These are phyloP conservation scores for Fusarium bulbicola DNA, from an alignment of 2,329 filamentous ascomycete genomes.

Conservation along the genomic window DNA sequence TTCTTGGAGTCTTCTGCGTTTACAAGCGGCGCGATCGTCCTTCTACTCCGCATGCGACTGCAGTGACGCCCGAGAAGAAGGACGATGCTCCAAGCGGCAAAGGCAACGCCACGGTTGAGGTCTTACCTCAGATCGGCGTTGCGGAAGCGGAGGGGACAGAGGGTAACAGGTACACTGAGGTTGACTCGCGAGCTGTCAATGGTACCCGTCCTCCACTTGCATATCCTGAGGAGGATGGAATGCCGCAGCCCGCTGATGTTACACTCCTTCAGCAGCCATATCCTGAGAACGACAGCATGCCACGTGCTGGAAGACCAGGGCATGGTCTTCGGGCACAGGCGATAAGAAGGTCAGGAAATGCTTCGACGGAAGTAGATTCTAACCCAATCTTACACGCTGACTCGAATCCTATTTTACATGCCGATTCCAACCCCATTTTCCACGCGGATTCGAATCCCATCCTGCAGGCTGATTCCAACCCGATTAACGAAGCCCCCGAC, in stretches of 20 bases:
- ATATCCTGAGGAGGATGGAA: not conserved
- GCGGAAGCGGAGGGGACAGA: conserved; percentile 13
- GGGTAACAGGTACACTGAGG: conserved; percentile 14
- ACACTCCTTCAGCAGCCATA: not conserved
- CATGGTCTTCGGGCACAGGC: not conserved
- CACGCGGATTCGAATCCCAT: not conserved
- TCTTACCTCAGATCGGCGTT: not conserved
- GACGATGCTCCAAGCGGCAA: not conserved
- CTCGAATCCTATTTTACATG: not conserved
- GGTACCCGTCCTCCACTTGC: not conserved
- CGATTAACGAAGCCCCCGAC: not conserved
- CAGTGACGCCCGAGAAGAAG: not conserved
- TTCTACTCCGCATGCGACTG: not conserved
- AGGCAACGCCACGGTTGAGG: not conserved
- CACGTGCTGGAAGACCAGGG: not conserved
- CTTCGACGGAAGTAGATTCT: not conserved
- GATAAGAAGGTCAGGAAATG: not conserved
- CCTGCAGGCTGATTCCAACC: not conserved
- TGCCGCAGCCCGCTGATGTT: not conserved
- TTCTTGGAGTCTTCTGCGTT: conserved; percentile 14
- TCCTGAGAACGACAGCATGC: not conserved
- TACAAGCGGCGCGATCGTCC: conserved; percentile 15
- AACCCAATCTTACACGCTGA: not conserved
- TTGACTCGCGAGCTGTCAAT: not conserved
- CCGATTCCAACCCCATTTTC: not conserved